phyloP scores from a whole-genome alignment of 371 early-diverging fungal species.

The Blakeslea trispora region DNA sequence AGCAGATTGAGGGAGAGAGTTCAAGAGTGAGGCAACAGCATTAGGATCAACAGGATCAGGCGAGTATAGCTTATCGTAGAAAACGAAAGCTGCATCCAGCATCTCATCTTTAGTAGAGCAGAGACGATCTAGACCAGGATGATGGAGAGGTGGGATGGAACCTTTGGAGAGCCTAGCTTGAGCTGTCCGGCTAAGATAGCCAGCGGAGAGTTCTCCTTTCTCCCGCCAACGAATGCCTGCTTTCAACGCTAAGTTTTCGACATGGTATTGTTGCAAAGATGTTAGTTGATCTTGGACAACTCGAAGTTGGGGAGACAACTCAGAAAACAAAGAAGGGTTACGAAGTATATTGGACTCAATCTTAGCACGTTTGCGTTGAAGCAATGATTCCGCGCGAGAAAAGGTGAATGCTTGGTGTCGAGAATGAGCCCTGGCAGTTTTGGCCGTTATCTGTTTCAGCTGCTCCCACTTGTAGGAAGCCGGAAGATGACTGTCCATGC shows the following conservation, averaged over 20 bases:
- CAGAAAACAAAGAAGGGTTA: slow-evolving; percentile 8
- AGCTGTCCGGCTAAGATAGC: slow-evolving; percentile 3
- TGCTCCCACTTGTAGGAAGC: too few relatives aligned
- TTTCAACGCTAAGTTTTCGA: background rate
- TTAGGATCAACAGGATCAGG: slow-evolving; percentile 8
- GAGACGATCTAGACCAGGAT: background rate
- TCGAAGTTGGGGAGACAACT: background rate
- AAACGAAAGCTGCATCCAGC: slow-evolving; percentile 12
- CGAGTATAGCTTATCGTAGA: slow-evolving; percentile 11
- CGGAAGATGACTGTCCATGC: too few relatives aligned
- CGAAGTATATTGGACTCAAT: slow-evolving; percentile 9
- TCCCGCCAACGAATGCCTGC: slow-evolving; percentile 7
- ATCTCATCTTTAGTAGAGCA: slow-evolving; percentile 1
- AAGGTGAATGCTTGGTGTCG: background rate
- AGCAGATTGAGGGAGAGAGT: background rate
- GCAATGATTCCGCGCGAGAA: background rate
- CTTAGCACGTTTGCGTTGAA: slow-evolving; percentile 4
- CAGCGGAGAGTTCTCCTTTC: slow-evolving; percentile 6
- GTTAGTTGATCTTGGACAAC: background rate
- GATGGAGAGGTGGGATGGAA: background rate
- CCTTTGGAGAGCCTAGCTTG: background rate
- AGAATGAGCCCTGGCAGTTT: too few relatives aligned
- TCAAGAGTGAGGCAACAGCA: background rate
- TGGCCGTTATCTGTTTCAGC: too few relatives aligned
- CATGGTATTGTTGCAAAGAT: slow-evolving; percentile 4